Base-by-base conservation (phyloP, 108 stramenopile species). In the Cyclotella choctawhatcheeana region DNA sequence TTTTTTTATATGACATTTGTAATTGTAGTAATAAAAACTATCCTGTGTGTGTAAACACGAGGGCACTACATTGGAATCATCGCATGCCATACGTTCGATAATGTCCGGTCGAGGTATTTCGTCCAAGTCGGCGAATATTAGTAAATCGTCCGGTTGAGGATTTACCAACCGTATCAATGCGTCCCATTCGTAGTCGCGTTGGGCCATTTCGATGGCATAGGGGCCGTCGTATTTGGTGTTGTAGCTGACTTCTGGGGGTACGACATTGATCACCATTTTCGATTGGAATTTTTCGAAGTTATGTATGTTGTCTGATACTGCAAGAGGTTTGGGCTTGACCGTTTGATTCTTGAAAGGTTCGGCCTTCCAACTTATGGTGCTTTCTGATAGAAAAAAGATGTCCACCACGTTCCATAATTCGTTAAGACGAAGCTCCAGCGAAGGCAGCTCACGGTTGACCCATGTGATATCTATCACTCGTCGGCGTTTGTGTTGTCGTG, bases 341-440 rank as follows among this genome's bases (percentile, higher is more conserved):
- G 35, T 33, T 45, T 50, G 51, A 20, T 64, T 50, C 26, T 58
- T 70, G 69, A 70, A 58, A 44, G 58, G 69, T 0, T 44, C 35
- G 24, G 53, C 53, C 27, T 54, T 54, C 53, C 53, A 54, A 5
- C 12, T 14, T 22, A 54, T 54, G 5, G 69, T 70, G 18, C 40
- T 44, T 51, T 70, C 69, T 0, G 34, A 32, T 1, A 70, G 45
- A 30, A 70, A 59, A 26, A 70, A 70, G 14, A 58, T 44, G 37
- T 70, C 69, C 20, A 70, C 69, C 14, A 70, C 56, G 52, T 70
- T 70, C 69, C 69, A 70, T 6, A 70, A 40, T 48, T 70, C 69
- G 33, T 58, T 58, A 21, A 70, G 29, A 3, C 69, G 69, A 13
- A 70, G 55, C 32, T 70, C 69, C 6, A 70, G 58, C 25, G 29